phyloP scores from a whole-genome alignment of 73 alveolate species.

The Loxodes magnus region DNA sequence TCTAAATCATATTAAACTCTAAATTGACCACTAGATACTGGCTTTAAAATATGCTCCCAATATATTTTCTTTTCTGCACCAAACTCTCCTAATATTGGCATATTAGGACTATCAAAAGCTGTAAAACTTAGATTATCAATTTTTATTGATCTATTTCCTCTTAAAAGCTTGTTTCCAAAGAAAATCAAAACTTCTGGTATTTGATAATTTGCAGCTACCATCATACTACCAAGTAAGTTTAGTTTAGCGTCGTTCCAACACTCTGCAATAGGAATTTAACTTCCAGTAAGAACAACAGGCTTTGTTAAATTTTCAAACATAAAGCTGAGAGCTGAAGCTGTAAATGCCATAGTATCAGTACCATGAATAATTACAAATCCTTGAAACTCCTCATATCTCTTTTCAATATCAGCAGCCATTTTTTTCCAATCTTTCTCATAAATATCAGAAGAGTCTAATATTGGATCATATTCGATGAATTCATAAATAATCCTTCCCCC shows the following conservation, averaged over 20 bases:
- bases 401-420: constrained; percentile 62
- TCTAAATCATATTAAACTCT: constrained; percentile 32
- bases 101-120: constrained; percentile 65
- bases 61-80: constrained; percentile 41
- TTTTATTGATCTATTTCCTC: constrained; percentile 70
- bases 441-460: constrained; percentile 80
- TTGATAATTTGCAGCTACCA: constrained; percentile 65
- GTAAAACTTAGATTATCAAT: constrained; percentile 41
- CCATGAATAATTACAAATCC: constrained; percentile 89
- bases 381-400: constrained; percentile 65
- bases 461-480: constrained; percentile 39
- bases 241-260: constrained; percentile 64
- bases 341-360: constrained; percentile 98
- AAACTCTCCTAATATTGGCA: constrained; percentile 39
- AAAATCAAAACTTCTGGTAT: constrained; percentile 71
- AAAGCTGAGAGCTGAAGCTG: constrained; percentile 92
- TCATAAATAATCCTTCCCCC: constrained; percentile 35
- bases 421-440: constrained; percentile 65
- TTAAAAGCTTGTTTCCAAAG: constrained; percentile 44
- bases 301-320: constrained; percentile 82
- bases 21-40: constrained; percentile 30
- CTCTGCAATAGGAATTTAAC: constrained; percentile 64
- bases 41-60: constrained; percentile 38
- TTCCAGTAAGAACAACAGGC: constrained; percentile 80
- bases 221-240: constrained; percentile 58